Conservation (phyloP, 108 stramenopile genomes). For the Cylindrotheca fusiformis region DNA sequence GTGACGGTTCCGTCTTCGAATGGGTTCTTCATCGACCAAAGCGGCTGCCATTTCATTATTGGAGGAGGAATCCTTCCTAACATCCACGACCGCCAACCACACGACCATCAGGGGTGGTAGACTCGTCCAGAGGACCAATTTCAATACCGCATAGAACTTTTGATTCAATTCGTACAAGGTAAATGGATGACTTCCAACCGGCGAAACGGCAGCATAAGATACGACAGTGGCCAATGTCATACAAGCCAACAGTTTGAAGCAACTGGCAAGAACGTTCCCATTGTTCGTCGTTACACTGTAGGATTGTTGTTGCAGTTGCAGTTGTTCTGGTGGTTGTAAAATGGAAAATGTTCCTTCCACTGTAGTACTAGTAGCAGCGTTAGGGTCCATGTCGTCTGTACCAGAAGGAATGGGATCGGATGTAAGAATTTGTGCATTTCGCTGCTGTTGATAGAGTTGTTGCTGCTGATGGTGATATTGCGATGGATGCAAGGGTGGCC, state of each 20-base stretch:
- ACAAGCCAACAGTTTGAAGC: no score
- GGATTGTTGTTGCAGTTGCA: slow-evolving; percentile 1
- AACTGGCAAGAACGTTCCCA: no score
- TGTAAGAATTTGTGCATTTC: slow-evolving; percentile 5
- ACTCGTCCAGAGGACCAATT: slow-evolving; percentile 35
- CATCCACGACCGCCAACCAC: slow-evolving; percentile 9
- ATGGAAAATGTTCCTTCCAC: slow-evolving; percentile 1
- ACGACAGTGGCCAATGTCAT: slow-evolving; percentile 34
- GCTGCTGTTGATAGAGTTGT: slow-evolving; percentile 20
- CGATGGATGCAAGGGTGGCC: slow-evolving; percentile 5
- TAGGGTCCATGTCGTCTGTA: no score
- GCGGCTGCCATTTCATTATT: no score
- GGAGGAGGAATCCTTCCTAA: no score
- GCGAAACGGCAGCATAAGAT: slow-evolving; percentile 78
- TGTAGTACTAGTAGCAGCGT: background rate
- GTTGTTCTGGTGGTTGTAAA: slow-evolving; percentile 15
- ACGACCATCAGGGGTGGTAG: slow-evolving; percentile 46
- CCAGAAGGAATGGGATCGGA: background rate
- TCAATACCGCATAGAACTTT: slow-evolving; percentile 64
- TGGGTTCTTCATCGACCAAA: slow-evolving; percentile 3
- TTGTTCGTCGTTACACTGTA: no score
- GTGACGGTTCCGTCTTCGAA: background rate
- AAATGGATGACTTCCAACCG: slow-evolving; percentile 46
- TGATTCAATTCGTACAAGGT: slow-evolving; percentile 58
- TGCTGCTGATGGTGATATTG: slow-evolving; percentile 27